Percentiles rank a stretch among this genome's conserved stretches.
phyloP scores from a whole-genome alignment of 495 filamentous ascomycete genomes.

The Cenococcum geophilum region DNA sequence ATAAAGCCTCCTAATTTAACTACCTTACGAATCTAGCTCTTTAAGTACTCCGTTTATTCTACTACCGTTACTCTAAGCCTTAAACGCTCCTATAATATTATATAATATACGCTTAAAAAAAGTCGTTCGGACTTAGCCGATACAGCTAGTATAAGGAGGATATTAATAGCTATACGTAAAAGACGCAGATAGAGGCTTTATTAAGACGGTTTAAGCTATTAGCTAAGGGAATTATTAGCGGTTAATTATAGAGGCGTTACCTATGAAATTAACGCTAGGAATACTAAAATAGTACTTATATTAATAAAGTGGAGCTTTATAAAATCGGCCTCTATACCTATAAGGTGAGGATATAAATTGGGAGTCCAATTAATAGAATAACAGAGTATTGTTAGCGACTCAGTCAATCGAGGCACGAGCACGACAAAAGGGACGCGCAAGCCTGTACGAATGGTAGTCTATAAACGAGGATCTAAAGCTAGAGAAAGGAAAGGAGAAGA shows the following conservation, averaged over 20 bases:
- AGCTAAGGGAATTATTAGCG: background rate
- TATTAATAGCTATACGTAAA: background rate
- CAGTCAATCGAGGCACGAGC: no score
- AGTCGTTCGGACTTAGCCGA: background rate
- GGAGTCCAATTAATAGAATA: no score
- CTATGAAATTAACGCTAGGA: background rate
- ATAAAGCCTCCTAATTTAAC: background rate
- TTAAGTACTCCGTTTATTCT: background rate
- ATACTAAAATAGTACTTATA: background rate
- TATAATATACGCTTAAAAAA: background rate
- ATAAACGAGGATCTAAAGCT: no score
- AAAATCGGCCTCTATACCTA: no score
- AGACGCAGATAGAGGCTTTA: background rate
- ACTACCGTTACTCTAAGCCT: background rate
- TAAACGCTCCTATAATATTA: background rate
- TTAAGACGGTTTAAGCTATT: background rate
- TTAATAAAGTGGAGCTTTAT: background rate
- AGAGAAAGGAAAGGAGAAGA: no score
- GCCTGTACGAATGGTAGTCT: no score
- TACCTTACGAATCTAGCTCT: no score
- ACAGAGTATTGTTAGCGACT: no score
- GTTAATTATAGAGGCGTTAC: background rate
- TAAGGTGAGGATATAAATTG: no score
- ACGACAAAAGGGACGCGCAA: no score
- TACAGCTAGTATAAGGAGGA: background rate